Conservation (phyloP, 75 land plant species). For the Picea sitchensis region DNA sequence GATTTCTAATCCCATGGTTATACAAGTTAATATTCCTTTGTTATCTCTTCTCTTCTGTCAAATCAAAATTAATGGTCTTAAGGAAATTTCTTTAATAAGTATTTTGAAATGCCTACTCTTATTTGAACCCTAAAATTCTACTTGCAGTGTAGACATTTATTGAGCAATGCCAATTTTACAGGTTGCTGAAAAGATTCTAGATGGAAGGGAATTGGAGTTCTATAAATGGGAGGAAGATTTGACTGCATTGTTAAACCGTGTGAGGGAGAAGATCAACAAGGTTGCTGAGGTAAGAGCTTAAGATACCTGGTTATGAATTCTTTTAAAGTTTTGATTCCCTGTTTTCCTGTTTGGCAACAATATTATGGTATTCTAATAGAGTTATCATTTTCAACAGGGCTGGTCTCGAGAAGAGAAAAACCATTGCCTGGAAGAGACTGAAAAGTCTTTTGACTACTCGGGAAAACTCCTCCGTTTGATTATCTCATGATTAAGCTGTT, state of each 20-base stretch:
- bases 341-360: neutral
- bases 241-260: slow-evolving; percentile 65
- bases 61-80: too few relatives aligned
- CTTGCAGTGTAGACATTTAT: neutral
- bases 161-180: slow-evolving; percentile 12
- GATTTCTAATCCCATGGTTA: too few relatives aligned
- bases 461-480: slow-evolving; percentile 86
- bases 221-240: slow-evolving; percentile 98
- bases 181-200: slow-evolving; percentile 80
- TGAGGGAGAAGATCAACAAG: slow-evolving; percentile 78
- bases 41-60: too few relatives aligned
- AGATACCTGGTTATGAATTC: neutral
- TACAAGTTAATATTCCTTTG: too few relatives aligned
- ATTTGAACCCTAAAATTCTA: too few relatives aligned
- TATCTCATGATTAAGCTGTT: slow-evolving; percentile 28
- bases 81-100: neutral
- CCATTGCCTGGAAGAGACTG: slow-evolving; percentile 92
- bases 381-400: slow-evolving; percentile 27
- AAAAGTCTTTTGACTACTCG: slow-evolving; percentile 88
- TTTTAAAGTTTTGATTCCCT: neutral
- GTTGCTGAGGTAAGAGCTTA: slow-evolving; percentile 74
- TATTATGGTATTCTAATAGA: slow-evolving; percentile 1
- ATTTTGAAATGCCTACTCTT: neutral
- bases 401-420: slow-evolving; percentile 97
- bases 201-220: slow-evolving; percentile 79